phyloP scores from a whole-genome alignment of 2,329 filamentous ascomycete species.

The Colletotrichum tofieldiae region DNA sequence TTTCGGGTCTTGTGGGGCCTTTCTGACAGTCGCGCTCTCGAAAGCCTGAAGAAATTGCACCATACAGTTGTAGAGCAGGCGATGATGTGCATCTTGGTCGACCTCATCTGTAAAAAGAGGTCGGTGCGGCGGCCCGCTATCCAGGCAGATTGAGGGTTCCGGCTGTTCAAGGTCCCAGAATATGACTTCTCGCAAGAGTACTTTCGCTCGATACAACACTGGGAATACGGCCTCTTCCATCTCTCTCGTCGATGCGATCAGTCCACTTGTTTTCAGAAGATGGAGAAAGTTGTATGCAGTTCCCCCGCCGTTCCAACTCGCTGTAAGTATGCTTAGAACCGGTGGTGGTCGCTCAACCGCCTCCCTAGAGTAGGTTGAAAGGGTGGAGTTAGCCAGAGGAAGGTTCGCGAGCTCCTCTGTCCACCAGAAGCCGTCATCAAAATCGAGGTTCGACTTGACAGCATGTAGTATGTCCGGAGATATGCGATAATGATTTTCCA shows the following conservation, averaged over 20 bases:
- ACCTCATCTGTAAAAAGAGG: constrained; percentile 56
- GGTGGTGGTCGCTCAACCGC: constrained; percentile 62
- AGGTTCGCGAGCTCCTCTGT: constrained; percentile 64
- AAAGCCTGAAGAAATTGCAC: constrained; percentile 68
- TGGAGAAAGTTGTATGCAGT: constrained; percentile 68
- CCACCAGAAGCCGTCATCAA: constrained; percentile 73
- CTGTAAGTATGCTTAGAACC: constrained; percentile 65
- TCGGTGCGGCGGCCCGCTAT: constrained; percentile 46
- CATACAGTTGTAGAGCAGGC: constrained; percentile 66
- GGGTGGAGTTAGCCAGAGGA: constrained; percentile 56
- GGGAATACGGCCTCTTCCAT: constrained; percentile 66
- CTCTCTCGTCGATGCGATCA: constrained; percentile 64
- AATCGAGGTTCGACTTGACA: constrained; percentile 65
- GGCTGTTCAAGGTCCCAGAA: constrained; percentile 69
- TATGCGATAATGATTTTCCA: constrained; percentile 63
- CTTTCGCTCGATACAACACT: constrained; percentile 67
- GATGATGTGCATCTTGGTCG: constrained; percentile 63
- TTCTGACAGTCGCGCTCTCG: constrained; percentile 61
- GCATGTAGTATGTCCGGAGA: constrained; percentile 57
- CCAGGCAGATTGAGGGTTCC: constrained; percentile 60
- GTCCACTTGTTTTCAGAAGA: constrained; percentile 66
- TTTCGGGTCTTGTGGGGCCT: constrained; percentile 57
- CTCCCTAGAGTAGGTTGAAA: constrained; percentile 57
- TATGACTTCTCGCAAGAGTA: constrained; percentile 68
- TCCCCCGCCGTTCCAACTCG: constrained; percentile 66